Evolutionary conservation across 176 grass and related monocot genomes (phyloP), one percentile per base, ranked within the genome.

Genomic region (Melocanna baccifera): DNA sequence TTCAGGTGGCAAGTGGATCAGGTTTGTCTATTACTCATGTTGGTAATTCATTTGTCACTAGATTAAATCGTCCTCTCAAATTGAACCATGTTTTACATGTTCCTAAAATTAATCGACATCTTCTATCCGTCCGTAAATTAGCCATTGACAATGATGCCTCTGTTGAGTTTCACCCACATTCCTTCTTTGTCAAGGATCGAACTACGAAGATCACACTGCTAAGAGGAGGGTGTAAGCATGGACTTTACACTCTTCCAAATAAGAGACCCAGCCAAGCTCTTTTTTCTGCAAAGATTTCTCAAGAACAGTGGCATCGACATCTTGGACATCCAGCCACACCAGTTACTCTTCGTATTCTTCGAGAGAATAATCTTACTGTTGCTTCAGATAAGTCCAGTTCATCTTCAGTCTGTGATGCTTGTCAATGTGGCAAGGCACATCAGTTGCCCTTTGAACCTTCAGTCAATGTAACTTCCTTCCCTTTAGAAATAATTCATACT

Each of bases 401-500:
- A 0, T 1, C 53, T 10, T 25, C 10, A 2, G 0, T 61, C 1
- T 61, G 57, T 61, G 57, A 61, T 61, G 57, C 57, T 0, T 61
- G n/a, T 0, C 57, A 61, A 61, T 6, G 3, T 0, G n/a, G 57
- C 0, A 61, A 61, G 6, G 57, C n/a, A 10, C n/a, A 61, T 61
- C n/a, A 61, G 3, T 0, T 61, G 0, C 57, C 57, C 3, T 61
- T 61, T 61, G 15, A 25, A 0, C 0, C n/a, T 4, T 61, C 57
- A 61, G 0, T 1, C 0, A 1, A 25, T 61, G 57, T 61, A 25
- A 2, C 57, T 0, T 7, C n/a, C 0, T 1, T 0, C 4, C 57
- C 57, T 26, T 1, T 61, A 6, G 13, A 61, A 61, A 25, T 61
- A 11, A 25, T 61, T 0, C 57, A 61, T 0, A 61, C 22, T 0